A percentile compares a stretch with the other conserved stretches of the same genome.
phyloP scores from a whole-genome alignment of 345 rosid species.

The Camelina hispida region DNA sequence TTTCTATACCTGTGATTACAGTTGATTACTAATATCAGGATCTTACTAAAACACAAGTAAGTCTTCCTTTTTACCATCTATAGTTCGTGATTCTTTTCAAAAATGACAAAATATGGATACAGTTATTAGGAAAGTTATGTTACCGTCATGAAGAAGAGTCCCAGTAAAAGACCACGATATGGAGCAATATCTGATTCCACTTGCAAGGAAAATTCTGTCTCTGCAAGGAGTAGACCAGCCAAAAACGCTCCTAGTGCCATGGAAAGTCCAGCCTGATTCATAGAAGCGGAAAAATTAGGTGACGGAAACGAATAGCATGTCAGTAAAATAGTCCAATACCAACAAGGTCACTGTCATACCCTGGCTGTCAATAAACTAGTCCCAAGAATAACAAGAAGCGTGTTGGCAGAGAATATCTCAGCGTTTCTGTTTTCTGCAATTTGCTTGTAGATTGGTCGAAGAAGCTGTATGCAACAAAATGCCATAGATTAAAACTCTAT shows the following conservation, averaged over 20 bases:
- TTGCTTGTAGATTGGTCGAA: slow-evolving; percentile 96
- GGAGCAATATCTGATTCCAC: slow-evolving; percentile 99
- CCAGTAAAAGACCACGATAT: slow-evolving; percentile 94
- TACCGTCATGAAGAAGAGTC: slow-evolving; percentile 99
- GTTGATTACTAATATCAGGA: slow-evolving; percentile 5
- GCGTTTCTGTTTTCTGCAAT: slow-evolving; percentile 98
- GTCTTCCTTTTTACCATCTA: not conserved
- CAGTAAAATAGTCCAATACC: slow-evolving; percentile 13
- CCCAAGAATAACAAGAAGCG: slow-evolving; percentile 94
- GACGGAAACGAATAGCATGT: slow-evolving; percentile 2
- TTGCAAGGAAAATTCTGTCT: slow-evolving; percentile 98
- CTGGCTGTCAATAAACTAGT: slow-evolving; percentile 99
- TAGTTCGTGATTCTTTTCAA: not conserved
- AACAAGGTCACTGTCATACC: slow-evolving; percentile 58
- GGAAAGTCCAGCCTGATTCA: slow-evolving; percentile 95
- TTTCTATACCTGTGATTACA: slow-evolving; percentile 31
- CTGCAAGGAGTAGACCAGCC: slow-evolving; percentile 99
- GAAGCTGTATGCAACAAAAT: slow-evolving; percentile 61
- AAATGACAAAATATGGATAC: slow-evolving; percentile 24
- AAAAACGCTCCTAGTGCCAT: slow-evolving; percentile 99
- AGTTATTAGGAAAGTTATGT: slow-evolving; percentile 25
- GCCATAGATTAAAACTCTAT: slow-evolving; percentile 27
- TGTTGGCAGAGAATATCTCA: slow-evolving; percentile 97
- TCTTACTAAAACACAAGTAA: slow-evolving; percentile 6
- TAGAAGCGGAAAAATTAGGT: slow-evolving; percentile 21